Percentiles rank a stretch among this genome's conserved stretches.
phyloP scores from a whole-genome alignment of 2,329 filamentous ascomycete species.

The Aspergillus sp. region DNA sequence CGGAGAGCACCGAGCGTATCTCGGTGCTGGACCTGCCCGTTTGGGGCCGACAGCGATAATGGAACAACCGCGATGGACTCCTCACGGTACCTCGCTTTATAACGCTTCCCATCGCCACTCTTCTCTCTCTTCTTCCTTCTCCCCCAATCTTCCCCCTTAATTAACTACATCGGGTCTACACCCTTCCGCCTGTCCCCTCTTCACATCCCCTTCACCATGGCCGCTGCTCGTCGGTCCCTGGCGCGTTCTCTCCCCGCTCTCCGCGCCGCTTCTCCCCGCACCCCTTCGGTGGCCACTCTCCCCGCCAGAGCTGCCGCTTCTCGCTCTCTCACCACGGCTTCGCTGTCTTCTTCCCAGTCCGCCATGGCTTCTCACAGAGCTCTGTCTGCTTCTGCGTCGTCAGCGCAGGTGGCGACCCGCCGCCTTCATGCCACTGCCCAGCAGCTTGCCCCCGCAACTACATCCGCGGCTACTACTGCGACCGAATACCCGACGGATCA shows the following conservation, averaged over 20 bases:
- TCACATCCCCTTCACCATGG: conserved; percentile 26
- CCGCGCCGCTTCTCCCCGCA: conserved; percentile 37
- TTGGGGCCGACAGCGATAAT: neutral
- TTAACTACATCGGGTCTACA: neutral
- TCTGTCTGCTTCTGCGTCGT: conserved; percentile 15
- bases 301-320: conserved; percentile 24
- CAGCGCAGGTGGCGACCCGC: conserved; percentile 26
- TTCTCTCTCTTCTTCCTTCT: neutral
- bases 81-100: neutral
- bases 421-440: conserved; percentile 55
- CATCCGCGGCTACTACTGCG: conserved; percentile 49
- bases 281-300: conserved; percentile 20
- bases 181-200: neutral
- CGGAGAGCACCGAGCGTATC: neutral
- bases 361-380: conserved; percentile 15
- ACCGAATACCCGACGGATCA: conserved; percentile 57
- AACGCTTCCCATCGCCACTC: neutral
- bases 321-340: conserved; percentile 24
- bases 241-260: conserved; percentile 39
- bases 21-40: neutral
- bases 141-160: neutral
- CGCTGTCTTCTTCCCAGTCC: conserved; percentile 20
- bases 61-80: neutral
- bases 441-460: conserved; percentile 51
- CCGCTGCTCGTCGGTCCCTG: conserved; percentile 35